These are phyloP conservation scores for Taiozyma onychis DNA, from an alignment of 1,139 yeast genomes.

Conservation along the genomic window DNA sequence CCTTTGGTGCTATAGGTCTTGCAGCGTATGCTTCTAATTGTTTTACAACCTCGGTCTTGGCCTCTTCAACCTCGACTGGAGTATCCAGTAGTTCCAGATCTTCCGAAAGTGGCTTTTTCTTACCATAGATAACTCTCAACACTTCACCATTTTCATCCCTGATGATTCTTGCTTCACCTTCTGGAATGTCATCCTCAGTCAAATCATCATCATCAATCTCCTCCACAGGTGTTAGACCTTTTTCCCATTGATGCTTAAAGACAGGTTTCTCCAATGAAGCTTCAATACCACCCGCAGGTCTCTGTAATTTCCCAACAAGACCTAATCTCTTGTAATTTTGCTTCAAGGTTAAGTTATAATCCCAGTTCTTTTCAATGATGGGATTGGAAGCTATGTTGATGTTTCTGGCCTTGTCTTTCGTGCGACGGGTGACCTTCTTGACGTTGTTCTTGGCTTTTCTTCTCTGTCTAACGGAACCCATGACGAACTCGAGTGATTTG, in stretches of 20 bases:
- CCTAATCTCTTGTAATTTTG: slow-evolving; percentile 85
- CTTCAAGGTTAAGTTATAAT: slow-evolving; percentile 66
- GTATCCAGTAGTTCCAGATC: slow-evolving; percentile 25
- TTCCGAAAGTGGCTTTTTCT: slow-evolving; percentile 31
- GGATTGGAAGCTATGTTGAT: slow-evolving; percentile 66
- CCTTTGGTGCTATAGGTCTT: slow-evolving; percentile 44
- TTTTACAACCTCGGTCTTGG: slow-evolving; percentile 50
- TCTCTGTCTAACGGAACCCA: slow-evolving; percentile 85
- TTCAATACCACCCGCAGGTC: slow-evolving; percentile 65
- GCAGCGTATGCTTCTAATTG: slow-evolving; percentile 67
- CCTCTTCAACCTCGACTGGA: slow-evolving; percentile 24
- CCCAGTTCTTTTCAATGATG: slow-evolving; percentile 88
- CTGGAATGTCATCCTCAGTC: slow-evolving; percentile 53
- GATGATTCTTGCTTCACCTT: slow-evolving; percentile 78
- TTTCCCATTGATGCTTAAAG: slow-evolving; percentile 26
- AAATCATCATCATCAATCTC: slow-evolving; percentile 39
- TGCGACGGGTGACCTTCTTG: slow-evolving; percentile 60
- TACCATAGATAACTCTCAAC: slow-evolving; percentile 65
- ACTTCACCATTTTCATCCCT: slow-evolving; percentile 74
- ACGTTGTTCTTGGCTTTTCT: slow-evolving; percentile 73
- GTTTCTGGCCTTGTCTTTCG: slow-evolving; percentile 62
- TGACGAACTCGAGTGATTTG: slow-evolving; percentile 18
- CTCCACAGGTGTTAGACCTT: slow-evolving; percentile 3
- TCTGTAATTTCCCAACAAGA: slow-evolving; percentile 58
- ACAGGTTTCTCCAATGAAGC: slow-evolving; percentile 37